These are phyloP conservation scores for Neurospora terricola DNA, from an alignment of 495 filamentous ascomycete species.

Conservation along the genomic window DNA sequence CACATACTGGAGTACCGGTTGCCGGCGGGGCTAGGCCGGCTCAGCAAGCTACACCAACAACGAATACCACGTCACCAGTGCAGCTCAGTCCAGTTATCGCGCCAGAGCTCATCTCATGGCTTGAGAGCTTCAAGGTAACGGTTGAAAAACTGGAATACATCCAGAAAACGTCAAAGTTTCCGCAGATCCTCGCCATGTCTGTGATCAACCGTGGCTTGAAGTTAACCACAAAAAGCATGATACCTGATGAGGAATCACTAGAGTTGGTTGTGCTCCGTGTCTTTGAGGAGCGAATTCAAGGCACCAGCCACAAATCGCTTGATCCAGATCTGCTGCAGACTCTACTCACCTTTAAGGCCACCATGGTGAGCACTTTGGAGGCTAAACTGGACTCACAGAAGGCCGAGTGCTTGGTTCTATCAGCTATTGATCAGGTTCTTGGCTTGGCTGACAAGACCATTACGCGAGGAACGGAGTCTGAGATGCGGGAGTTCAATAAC, in stretches of 20 bases:
- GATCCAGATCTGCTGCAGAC: slow-evolving; percentile 17
- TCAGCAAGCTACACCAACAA: slow-evolving; percentile 4
- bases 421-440: slow-evolving; percentile 27
- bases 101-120: slow-evolving; percentile 14
- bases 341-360: slow-evolving; percentile 17
- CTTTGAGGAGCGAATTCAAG: slow-evolving; percentile 9
- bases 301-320: slow-evolving; percentile 12
- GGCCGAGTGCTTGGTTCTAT: slow-evolving; percentile 24
- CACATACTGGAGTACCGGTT: not conserved
- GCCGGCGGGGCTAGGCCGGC: slow-evolving; percentile 2
- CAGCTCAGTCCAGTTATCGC: slow-evolving; percentile 19
- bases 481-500: slow-evolving; percentile 14
- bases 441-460: slow-evolving; percentile 24
- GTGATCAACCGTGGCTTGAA: slow-evolving; percentile 25
- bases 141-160: slow-evolving; percentile 13
- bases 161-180: slow-evolving; percentile 6
- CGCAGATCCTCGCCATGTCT: slow-evolving; percentile 22
- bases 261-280: slow-evolving; percentile 22
- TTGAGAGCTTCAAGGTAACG: slow-evolving; percentile 21
- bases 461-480: slow-evolving; percentile 13
- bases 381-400: slow-evolving; percentile 15
- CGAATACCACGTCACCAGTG: not conserved
- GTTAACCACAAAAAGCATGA: slow-evolving; percentile 13
- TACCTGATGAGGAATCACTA: slow-evolving; percentile 15
- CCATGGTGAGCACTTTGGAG: slow-evolving; percentile 17